Evolutionary conservation across 345 rosid species (phyloP).

Genomic region (Excoecaria agallocha): DNA sequence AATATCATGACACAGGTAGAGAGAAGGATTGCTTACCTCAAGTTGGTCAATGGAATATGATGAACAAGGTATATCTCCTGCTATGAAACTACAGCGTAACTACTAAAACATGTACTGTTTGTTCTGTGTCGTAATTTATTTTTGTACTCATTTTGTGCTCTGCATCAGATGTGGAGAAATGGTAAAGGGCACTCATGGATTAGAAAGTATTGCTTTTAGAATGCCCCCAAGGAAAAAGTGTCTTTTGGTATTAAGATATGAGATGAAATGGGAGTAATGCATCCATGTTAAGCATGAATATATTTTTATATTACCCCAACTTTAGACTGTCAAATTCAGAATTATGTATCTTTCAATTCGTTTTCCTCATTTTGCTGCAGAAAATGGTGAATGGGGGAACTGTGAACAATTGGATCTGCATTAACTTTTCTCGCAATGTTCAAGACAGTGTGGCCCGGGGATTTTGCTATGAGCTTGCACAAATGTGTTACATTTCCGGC

Average conservation of each 20-base stretch:
- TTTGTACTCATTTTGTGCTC: too few species aligned
- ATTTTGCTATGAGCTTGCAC: conserved; percentile 90
- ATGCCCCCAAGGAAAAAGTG: neutral
- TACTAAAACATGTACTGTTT: conserved; percentile 44
- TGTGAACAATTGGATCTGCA: conserved; percentile 84
- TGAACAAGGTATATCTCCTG: conserved; percentile 78
- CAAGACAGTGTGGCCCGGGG: conserved; percentile 69
- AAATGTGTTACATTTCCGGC: conserved; percentile 87
- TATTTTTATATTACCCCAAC: neutral
- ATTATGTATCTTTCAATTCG: neutral
- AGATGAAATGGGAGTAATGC: neutral
- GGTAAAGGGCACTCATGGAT: neutral
- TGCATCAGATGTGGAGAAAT: neutral
- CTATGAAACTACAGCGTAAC: neutral
- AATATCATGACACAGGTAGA: conserved; percentile 90
- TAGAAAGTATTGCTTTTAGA: neutral
- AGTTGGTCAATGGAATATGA: conserved; percentile 99
- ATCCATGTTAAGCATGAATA: neutral
- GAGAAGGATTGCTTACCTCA: conserved; percentile 86
- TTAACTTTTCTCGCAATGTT: conserved; percentile 79
- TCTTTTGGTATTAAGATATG: neutral
- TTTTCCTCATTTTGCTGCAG: conserved; percentile 38
- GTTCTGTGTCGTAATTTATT: neutral
- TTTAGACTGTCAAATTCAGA: neutral
- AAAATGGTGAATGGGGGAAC: conserved; percentile 99